A percentile compares a stretch with the other conserved stretches of the same genome.
Evolutionary conservation across 1,284 basidiomycete species (phyloP).

Genomic region (Cryptococcus sp.): DNA sequence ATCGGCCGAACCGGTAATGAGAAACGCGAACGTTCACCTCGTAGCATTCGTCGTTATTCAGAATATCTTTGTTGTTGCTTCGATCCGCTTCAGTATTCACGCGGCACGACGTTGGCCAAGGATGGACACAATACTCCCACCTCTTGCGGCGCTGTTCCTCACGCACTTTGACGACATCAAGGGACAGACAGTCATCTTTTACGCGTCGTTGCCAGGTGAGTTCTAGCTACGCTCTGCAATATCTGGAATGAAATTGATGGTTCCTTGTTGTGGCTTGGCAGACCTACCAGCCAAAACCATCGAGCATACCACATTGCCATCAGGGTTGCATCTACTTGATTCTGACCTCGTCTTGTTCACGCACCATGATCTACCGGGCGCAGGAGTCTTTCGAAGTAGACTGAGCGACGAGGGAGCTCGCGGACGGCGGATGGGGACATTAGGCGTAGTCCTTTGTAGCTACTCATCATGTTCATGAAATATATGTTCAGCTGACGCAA

Average conservation of each 20-base stretch:
- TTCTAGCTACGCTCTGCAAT: not conserved
- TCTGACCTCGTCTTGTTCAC: conserved; percentile 39
- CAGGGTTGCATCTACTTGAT: conserved; percentile 39
- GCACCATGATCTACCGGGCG: conserved; percentile 31
- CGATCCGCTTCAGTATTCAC: too few species aligned
- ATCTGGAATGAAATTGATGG: not conserved
- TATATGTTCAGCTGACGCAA: not conserved
- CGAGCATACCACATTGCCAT: conserved; percentile 43
- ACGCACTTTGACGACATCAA: conserved; percentile 50
- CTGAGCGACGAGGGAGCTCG: conserved; percentile 24
- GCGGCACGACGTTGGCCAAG: not conserved
- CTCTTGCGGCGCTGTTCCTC: conserved; percentile 44
- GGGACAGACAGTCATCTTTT: conserved; percentile 44
- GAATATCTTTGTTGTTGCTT: too few species aligned
- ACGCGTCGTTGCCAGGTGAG: conserved; percentile 33
- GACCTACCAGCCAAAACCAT: conserved; percentile 31
- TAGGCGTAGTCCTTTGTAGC: conserved; percentile 44
- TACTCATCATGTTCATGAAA: not conserved
- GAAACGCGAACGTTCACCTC: too few species aligned
- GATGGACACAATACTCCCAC: conserved; percentile 24
- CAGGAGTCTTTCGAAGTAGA: conserved; percentile 38
- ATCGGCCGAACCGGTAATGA: too few species aligned
- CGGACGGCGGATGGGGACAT: conserved; percentile 45
- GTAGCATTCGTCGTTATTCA: too few species aligned
- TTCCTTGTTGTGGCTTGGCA: conserved; percentile 1